Conservation (phyloP, 2,329 filamentous ascomycete genomes). For the Alternaria panax region DNA sequence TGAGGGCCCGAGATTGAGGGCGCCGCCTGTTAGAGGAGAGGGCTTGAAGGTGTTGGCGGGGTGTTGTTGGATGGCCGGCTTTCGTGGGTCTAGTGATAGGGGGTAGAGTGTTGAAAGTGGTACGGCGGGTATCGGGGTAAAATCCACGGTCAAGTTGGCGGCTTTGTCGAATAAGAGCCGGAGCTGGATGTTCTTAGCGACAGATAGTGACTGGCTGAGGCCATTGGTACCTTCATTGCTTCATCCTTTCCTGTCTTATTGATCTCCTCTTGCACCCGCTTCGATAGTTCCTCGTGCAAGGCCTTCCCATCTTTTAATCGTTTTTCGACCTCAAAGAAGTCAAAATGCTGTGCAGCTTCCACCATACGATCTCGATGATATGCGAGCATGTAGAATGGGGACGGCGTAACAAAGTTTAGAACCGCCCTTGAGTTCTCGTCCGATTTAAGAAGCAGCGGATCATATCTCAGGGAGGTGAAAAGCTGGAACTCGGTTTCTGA, state of each 20-base stretch:
- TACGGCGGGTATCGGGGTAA: slow-evolving; percentile 50
- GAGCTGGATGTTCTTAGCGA: slow-evolving; percentile 49
- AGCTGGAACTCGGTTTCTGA: slow-evolving; percentile 43
- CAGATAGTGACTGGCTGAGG: neutral
- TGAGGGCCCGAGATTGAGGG: slow-evolving; percentile 41
- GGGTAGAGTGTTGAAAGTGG: slow-evolving; percentile 66
- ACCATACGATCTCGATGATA: slow-evolving; percentile 81
- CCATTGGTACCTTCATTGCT: slow-evolving; percentile 36
- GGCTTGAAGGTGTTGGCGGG: slow-evolving; percentile 38
- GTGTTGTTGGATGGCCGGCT: slow-evolving; percentile 25
- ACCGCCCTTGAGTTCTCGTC: slow-evolving; percentile 55
- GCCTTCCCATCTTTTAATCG: slow-evolving; percentile 45
- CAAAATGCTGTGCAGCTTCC: slow-evolving; percentile 61
- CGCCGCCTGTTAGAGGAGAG: slow-evolving; percentile 48
- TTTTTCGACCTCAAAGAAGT: slow-evolving; percentile 52
- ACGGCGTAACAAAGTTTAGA: slow-evolving; percentile 60
- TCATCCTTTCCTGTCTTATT: slow-evolving; percentile 30
- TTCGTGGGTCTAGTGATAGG: slow-evolving; percentile 59
- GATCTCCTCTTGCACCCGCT: slow-evolving; percentile 41
- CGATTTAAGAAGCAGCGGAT: slow-evolving; percentile 46
- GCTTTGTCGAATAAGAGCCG: slow-evolving; percentile 61
- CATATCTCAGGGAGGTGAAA: slow-evolving; percentile 51
- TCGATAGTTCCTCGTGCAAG: slow-evolving; percentile 42
- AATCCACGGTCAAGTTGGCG: slow-evolving; percentile 49
- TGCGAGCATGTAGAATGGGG: slow-evolving; percentile 79